Conservation (phyloP, 2,329 filamentous ascomycete genomes). For the Neobulgaria alba region DNA sequence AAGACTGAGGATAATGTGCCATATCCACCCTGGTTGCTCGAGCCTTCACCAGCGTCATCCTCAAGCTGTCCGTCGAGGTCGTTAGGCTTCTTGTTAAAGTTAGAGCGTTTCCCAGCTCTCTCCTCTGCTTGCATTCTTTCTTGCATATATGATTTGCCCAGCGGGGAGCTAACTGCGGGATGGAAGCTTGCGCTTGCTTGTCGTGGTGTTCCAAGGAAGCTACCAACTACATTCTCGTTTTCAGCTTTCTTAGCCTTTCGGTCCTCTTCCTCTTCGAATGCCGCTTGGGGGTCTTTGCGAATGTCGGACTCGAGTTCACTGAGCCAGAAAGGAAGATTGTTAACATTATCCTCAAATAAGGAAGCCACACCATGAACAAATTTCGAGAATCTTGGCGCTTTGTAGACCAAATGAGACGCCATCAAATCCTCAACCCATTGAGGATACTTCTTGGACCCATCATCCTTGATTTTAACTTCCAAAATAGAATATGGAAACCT, state of each 20-base stretch:
- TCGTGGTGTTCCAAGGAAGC: slow-evolving; percentile 56
- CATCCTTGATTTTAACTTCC: slow-evolving; percentile 81
- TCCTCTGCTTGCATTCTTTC: slow-evolving; percentile 44
- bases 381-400: slow-evolving; percentile 87
- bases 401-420: slow-evolving; percentile 83
- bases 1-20: slow-evolving; percentile 62
- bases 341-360: slow-evolving; percentile 92
- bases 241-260: slow-evolving; percentile 72
- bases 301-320: slow-evolving; percentile 89
- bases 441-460: slow-evolving; percentile 56
- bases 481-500: slow-evolving; percentile 86
- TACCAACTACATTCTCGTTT: slow-evolving; percentile 83
- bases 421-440: slow-evolving; percentile 90
- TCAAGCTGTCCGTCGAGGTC: slow-evolving; percentile 2
- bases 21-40: slow-evolving; percentile 35
- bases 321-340: slow-evolving; percentile 93
- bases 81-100: slow-evolving; percentile 17
- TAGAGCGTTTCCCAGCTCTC: slow-evolving; percentile 23
- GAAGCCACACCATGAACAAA: slow-evolving; percentile 90
- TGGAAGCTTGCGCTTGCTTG: slow-evolving; percentile 39
- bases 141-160: slow-evolving; percentile 55
- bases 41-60: slow-evolving; percentile 31
- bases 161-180: slow-evolving; percentile 55
- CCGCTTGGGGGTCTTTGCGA: slow-evolving; percentile 79
- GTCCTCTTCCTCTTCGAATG: slow-evolving; percentile 87